Base-by-base conservation (phyloP, 495 filamentous ascomycete genomes). In the Hypoxylon lienhwacheense region DNA sequence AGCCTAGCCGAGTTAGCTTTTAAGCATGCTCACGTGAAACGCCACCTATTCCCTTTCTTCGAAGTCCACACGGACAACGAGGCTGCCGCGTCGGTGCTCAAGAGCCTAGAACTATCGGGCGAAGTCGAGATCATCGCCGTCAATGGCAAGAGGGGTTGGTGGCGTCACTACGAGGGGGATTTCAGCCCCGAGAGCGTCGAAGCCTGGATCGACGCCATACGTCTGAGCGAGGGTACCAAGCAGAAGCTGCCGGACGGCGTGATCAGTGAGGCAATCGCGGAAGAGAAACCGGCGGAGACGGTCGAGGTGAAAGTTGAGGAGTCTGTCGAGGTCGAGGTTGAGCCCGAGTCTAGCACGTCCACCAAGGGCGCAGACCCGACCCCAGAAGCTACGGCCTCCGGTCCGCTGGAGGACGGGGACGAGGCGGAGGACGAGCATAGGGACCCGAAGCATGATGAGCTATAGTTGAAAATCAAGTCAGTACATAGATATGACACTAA, bases 131-230 rank as follows among this genome's bases (percentile, higher is more conserved):
- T 97, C 28, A 73, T 97, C 26, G 91, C 90, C 7, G 62, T 95
- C 28, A 97, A 96, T 69, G 88, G 82, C 6, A 85, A 89, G 57
- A 78, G 90, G 26, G 82, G 83, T 16, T 97, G 93, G 95, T 95
- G 84, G 79, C 83, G 87, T 53, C 82, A 78, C 28, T 95, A 86
- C 60, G 71, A 77, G 26, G 71, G 74, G 3, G 80, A 84, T 16
- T 88, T 83, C 53, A 76, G 74, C 7, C 65, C 78, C 22, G 76
- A 76, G 24, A 77, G 77, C 7, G 71, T 97, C 26, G 90, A 95
- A 69, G 73, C 76, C 44, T 97, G 91, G 91, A 78, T 97, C 54
- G 93, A 98, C 67, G 81, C 79, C 2, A 89, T 97, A 56, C 81
- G 87, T 17, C 74, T 98, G 66, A 89, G 91, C 35, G 95, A 96